Evolutionary conservation across 1,139 yeast species (phyloP).

Genomic region (Protomyces pachydermus): DNA sequence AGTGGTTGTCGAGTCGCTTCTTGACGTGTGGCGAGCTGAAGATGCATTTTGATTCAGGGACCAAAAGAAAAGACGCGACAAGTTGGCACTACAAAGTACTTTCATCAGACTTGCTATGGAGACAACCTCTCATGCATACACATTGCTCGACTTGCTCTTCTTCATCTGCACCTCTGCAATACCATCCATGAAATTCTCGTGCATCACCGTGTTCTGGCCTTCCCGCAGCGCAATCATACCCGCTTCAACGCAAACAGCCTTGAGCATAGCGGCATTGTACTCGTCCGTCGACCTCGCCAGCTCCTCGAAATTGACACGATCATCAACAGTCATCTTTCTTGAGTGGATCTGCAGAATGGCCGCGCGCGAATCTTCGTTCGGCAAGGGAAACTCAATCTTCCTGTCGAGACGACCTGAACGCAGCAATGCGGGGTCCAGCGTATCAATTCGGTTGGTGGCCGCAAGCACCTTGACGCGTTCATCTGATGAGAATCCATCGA

Average conservation of each 20-base stretch:
- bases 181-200: constrained; percentile 97
- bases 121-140: constrained; percentile 61
- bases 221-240: constrained; percentile 98
- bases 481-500: constrained; percentile 98
- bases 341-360: constrained; percentile 95
- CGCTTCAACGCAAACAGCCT: constrained; percentile 97
- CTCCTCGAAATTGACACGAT: constrained; percentile 94
- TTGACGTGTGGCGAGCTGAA: too few species aligned
- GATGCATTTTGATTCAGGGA: too few species aligned
- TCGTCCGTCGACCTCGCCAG: constrained; percentile 97
- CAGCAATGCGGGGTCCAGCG: constrained; percentile 90
- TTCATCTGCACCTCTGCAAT: constrained; percentile 98
- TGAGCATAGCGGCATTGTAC: constrained; percentile 96
- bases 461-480: constrained; percentile 96
- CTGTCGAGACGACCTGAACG: constrained; percentile 97
- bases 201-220: constrained; percentile 86
- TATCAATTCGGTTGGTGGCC: constrained; percentile 97
- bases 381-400: constrained; percentile 95
- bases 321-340: constrained; percentile 90
- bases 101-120: too few species aligned
- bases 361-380: constrained; percentile 90
- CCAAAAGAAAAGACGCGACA: too few species aligned
- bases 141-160: constrained; percentile 88
- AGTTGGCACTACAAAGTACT: too few species aligned
- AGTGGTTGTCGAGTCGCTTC: neutral